phyloP scores from a whole-genome alignment of 371 early-diverging fungal species.

The Chytridium lagenaria region DNA sequence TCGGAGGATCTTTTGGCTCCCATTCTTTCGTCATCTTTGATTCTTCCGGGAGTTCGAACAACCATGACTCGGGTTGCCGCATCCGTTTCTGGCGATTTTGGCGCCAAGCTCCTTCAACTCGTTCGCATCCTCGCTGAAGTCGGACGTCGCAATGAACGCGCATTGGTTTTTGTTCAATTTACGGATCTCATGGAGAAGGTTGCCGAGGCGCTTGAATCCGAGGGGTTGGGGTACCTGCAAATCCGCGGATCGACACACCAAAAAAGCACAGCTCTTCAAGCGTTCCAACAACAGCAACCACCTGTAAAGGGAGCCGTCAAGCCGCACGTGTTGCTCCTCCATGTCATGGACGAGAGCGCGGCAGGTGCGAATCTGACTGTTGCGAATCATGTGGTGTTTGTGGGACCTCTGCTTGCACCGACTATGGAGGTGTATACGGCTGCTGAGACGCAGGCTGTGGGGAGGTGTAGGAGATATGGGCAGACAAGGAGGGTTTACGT shows the following conservation, averaged over 20 bases:
- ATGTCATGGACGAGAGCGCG: conserved; percentile 45
- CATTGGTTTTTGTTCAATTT: conserved; percentile 50
- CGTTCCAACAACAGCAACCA: conserved; percentile 31
- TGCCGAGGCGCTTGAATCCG: conserved; percentile 38
- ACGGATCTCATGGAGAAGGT: conserved; percentile 48
- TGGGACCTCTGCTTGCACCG: conserved; percentile 39
- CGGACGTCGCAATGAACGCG: conserved; percentile 31
- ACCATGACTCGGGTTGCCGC: background rate
- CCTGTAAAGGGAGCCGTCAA: background rate
- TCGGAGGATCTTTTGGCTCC: background rate
- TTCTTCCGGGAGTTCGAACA: background rate
- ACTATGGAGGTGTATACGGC: conserved; percentile 40
- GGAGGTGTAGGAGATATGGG: conserved; percentile 46
- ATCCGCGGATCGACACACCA: conserved; percentile 37
- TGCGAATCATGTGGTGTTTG: conserved; percentile 50
- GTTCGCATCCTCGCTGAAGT: conserved; percentile 29
- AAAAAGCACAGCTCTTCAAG: conserved; percentile 29
- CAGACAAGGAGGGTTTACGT: conserved; percentile 45
- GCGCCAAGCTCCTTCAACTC: conserved; percentile 41
- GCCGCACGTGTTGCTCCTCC: conserved; percentile 44
- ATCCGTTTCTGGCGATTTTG: conserved; percentile 31
- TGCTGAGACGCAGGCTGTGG: conserved; percentile 49
- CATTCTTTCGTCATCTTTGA: background rate
- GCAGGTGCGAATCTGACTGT: conserved; percentile 50
- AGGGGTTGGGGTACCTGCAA: conserved; percentile 34